These are phyloP conservation scores for Rhodotorula sp. DNA, from an alignment of 1,284 basidiomycete species.

Conservation along the genomic window DNA sequence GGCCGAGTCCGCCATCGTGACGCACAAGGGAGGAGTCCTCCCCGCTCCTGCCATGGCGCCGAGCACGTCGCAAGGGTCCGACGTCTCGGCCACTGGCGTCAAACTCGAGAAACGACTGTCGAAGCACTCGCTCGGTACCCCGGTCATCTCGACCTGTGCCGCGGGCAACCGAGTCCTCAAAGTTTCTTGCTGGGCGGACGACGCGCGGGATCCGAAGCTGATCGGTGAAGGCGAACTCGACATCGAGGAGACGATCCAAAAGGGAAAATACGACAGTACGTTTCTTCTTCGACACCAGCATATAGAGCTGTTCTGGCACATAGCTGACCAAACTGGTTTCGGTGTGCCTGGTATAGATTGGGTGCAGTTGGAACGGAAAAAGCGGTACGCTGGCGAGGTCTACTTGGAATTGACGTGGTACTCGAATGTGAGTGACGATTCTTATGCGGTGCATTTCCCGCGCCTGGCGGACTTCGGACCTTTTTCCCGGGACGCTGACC, in stretches of 20 bases:
- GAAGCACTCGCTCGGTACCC: conserved; percentile 58
- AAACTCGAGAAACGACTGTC: conserved; percentile 24
- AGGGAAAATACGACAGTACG: conserved; percentile 94
- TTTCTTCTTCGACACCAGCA: conserved; percentile 19
- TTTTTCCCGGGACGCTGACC: not conserved
- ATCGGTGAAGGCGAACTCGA: conserved; percentile 90
- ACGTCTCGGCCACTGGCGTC: conserved; percentile 2
- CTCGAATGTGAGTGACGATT: conserved; percentile 72
- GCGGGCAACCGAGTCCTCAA: conserved; percentile 57
- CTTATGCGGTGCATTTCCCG: not conserved
- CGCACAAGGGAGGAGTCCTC: conserved; percentile 56
- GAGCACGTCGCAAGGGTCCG: not conserved
- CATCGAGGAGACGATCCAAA: conserved; percentile 83
- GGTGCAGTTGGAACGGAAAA: conserved; percentile 85
- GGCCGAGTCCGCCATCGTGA: conserved; percentile 52
- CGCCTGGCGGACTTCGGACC: too few species aligned
- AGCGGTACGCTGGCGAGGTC: conserved; percentile 88
- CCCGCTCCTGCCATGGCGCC: conserved; percentile 1
- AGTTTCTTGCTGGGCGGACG: conserved; percentile 89
- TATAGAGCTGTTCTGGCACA: not conserved
- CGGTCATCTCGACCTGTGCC: conserved; percentile 15
- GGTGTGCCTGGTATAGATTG: conserved; percentile 66
- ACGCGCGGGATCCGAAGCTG: conserved; percentile 89
- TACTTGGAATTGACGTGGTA: conserved; percentile 94
- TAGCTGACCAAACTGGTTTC: not conserved